Percentiles rank a stretch among this genome's conserved stretches.
Conservation (phyloP, 164 flowering plant species). For the Liquidambar formosana region DNA sequence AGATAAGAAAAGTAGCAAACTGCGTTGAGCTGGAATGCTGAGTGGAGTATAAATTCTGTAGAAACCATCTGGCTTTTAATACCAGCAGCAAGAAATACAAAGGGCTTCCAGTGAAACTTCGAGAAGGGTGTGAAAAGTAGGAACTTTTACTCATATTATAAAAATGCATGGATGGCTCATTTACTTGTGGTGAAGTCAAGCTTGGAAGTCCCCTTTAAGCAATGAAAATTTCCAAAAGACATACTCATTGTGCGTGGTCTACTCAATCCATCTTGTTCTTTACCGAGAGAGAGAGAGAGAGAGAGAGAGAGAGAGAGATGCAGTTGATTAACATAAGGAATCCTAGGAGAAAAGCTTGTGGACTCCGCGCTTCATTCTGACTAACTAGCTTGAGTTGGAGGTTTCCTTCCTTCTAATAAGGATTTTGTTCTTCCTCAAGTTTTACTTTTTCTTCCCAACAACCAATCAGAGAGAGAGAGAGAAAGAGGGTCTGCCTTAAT, state of each 20-base stretch:
- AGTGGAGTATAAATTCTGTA: too few relatives aligned
- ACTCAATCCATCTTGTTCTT: conserved; percentile 4
- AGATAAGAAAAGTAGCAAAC: too few relatives aligned
- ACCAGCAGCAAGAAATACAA: too few relatives aligned
- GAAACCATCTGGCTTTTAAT: too few relatives aligned
- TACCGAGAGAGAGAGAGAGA: neutral
- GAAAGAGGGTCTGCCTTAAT: too few relatives aligned
- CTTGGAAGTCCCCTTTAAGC: conserved; percentile 12
- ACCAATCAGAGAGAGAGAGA: too few relatives aligned
- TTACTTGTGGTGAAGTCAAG: conserved; percentile 3
- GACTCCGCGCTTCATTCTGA: neutral
- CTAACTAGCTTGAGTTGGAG: too few relatives aligned
- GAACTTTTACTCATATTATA: neutral
- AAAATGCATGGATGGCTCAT: neutral
- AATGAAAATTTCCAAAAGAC: conserved; percentile 20
- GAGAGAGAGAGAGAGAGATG: conserved; percentile 21
- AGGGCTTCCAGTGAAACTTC: too few relatives aligned
- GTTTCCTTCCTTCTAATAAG: too few relatives aligned
- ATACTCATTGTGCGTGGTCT: conserved; percentile 34
- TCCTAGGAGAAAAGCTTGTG: conserved; percentile 14
- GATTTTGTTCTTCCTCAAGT: too few relatives aligned
- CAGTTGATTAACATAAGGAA: conserved; percentile 1
- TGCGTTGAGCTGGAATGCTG: too few relatives aligned
- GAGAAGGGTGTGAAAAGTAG: neutral
- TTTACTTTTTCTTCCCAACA: conserved; percentile 9